Percentiles rank a stretch among this genome's conserved stretches.
Conservation (phyloP, 306 rosid genomes). For the Prunus persica region DNA sequence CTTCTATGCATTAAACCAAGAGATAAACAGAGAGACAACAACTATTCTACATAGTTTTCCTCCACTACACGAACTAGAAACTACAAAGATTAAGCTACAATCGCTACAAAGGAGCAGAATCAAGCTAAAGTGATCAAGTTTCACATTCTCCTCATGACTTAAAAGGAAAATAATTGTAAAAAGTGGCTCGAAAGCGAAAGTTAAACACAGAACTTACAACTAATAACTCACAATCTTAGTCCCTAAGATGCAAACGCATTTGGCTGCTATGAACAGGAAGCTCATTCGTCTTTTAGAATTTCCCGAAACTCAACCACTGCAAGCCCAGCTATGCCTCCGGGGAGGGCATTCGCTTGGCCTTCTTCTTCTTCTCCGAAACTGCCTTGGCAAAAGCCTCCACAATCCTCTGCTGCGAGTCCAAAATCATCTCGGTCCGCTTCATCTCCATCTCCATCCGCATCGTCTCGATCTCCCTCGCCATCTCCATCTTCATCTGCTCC, state of each 20-base stretch:
- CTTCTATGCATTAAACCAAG: not conserved
- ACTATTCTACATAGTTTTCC: conserved; percentile 11
- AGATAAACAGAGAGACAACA: not conserved
- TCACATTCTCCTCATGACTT: conserved; percentile 13
- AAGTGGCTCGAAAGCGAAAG: conserved; percentile 1
- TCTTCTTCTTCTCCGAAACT: conserved; percentile 73
- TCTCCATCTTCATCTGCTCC: conserved; percentile 98
- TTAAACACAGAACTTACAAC: conserved; percentile 12
- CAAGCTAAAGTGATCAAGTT: conserved; percentile 8
- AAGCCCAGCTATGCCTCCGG: conserved; percentile 40
- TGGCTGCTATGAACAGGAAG: not conserved
- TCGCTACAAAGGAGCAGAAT: not conserved
- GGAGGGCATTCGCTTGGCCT: conserved; percentile 51
- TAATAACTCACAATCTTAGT: not conserved
- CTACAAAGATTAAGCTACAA: conserved; percentile 14
- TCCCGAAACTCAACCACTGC: not conserved
- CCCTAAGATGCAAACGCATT: not conserved
- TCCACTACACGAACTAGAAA: not conserved
- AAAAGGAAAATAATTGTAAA: not conserved
- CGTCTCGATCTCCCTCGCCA: conserved; percentile 83
- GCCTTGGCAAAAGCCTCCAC: conserved; percentile 91
- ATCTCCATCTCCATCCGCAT: conserved; percentile 98
- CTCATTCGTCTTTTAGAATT: not conserved
- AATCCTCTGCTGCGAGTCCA: conserved; percentile 84
- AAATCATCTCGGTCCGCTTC: conserved; percentile 90